Conservation (phyloP, 2,329 filamentous ascomycete species). For the Penicillium sp. region DNA sequence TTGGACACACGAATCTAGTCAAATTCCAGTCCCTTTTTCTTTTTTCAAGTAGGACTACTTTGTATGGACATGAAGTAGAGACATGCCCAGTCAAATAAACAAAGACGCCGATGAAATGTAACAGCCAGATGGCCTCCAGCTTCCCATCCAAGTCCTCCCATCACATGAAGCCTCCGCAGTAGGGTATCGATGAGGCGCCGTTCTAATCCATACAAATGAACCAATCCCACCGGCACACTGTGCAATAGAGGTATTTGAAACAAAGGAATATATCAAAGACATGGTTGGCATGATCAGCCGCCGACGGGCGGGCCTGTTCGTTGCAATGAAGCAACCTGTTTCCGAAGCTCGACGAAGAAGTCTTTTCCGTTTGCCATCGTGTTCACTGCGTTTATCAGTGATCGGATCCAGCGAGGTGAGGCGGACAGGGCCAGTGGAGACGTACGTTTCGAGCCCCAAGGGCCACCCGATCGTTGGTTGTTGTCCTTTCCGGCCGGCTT, state of each 20-base stretch:
- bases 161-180: constrained; percentile 21
- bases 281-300: constrained; percentile 26
- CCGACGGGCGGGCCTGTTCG: constrained; percentile 36
- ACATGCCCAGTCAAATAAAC: constrained; percentile 12
- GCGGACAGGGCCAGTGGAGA: constrained; percentile 2
- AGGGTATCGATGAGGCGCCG: constrained; percentile 30
- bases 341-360: constrained; percentile 51
- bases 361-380: constrained; percentile 50
- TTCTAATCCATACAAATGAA: constrained; percentile 24
- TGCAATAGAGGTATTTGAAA: constrained; percentile 19
- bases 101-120: constrained; percentile 27
- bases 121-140: constrained; percentile 4
- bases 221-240: constrained; percentile 16
- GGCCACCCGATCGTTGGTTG: constrained; percentile 36
- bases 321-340: constrained; percentile 44
- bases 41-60: not conserved
- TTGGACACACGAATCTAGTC: not conserved
- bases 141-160: constrained; percentile 17
- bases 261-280: constrained; percentile 10
- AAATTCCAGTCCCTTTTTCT: not conserved
- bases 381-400: constrained; percentile 36
- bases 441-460: constrained; percentile 48
- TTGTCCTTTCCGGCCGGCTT: constrained; percentile 40
- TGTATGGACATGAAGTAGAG: constrained; percentile 5
- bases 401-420: constrained; percentile 3